Evolutionary conservation across 352 stramenopile species (phyloP), one percentile per base, ranked within the genome.

Genomic region (Pythium brassicae): DNA sequence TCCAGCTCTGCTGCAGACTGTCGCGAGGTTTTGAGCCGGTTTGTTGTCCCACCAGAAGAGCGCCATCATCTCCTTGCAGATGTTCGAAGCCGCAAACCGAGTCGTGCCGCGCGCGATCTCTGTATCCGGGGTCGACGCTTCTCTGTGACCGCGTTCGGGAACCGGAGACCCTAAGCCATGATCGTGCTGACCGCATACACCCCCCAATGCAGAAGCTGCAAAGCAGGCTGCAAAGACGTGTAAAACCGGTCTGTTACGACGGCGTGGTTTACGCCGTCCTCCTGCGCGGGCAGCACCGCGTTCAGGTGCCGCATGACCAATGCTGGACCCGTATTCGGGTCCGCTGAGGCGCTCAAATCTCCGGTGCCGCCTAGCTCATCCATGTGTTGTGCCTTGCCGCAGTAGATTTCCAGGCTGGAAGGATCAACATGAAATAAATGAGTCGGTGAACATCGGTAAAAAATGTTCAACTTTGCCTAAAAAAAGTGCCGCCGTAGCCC

Each of bases 221-320:
- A 35, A 9, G 29, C 9, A 10, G 42, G 45, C 47, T 52, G 26
- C 26, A 52, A 25, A 4, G 47, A 42, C 26, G 47, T 52, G 47
- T 52, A 52, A 14, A 42, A 52, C 22, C 26, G 47, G 15, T 52
- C 47, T 3, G 47, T 52, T 4, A 52, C 26, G 26, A 52, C 29
- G 2, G 26, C 26, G 47, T 42, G 47, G 11, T 49, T 10, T 3
- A 49, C 43, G 43, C 22, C 43, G 7, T 49, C n/a, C 23, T n/a
- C 43, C 3, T 9, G 20, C 11, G 43, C n/a, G 2, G 43, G 43
- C 3, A 49, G 23, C 1, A 49, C 43, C 2, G 20, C 43, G 8
- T 49, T 8, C 8, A 49, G 14, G 22, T 40, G 4, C 35, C 35
- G 35, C 35, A 40, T 40, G 9, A 40, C 35, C 12, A 9, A 3